Percentiles rank a stretch among this genome's conserved stretches.
Conservation (phyloP, 2,329 filamentous ascomycete genomes). For the Fusarium chaquense region DNA sequence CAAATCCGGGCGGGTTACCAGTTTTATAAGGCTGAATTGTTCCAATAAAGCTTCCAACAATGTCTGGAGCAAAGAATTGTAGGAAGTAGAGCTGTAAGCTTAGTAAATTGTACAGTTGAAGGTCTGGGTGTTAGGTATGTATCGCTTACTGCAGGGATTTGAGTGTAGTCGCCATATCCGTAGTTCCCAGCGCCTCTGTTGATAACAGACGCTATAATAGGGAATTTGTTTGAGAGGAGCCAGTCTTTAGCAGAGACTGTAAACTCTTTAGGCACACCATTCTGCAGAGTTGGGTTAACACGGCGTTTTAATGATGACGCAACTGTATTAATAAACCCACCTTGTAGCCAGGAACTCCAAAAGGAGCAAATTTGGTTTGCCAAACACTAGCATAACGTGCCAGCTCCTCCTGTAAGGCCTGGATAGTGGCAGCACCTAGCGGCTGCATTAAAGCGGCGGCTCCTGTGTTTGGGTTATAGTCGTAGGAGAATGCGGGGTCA, state of each 20-base stretch:
- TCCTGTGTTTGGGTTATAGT: not conserved
- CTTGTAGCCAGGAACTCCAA: not conserved
- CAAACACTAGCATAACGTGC: not conserved
- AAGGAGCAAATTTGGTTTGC: not conserved
- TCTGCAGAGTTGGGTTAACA: not conserved
- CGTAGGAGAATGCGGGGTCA: not conserved
- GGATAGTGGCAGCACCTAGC: rapidly evolving
- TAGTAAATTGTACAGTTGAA: no score
- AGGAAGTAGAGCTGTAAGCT: not conserved
- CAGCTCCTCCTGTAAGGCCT: not conserved
- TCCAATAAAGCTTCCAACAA: not conserved
- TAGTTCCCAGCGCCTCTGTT: not conserved
- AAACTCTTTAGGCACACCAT: not conserved
- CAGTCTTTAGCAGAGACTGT: not conserved
- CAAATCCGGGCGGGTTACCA: not conserved
- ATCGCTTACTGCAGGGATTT: not conserved
- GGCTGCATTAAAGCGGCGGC: not conserved
- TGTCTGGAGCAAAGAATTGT: constrained; percentile 1
- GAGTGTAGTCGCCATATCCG: constrained; percentile 1
- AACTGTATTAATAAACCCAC: not conserved
- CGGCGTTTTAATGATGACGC: not conserved
- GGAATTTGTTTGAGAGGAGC: not conserved
- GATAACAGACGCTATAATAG: not conserved
- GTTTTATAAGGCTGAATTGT: not conserved
- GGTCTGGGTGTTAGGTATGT: no score